Evolutionary conservation across 306 rosid species (phyloP).

Genomic region (Cyamopsis tetragonoloba): DNA sequence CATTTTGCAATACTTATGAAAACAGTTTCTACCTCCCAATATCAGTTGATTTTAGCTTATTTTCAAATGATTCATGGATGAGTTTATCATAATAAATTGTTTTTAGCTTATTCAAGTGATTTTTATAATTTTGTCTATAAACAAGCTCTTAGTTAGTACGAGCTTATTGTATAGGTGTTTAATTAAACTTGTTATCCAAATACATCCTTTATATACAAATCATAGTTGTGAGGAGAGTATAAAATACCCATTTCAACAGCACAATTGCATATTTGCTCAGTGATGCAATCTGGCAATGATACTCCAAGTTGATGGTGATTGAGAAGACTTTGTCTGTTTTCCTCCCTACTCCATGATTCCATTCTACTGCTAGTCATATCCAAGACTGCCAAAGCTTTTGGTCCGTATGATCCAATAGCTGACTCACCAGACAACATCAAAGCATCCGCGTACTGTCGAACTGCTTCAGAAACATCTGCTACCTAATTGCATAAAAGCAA

Average conservation of each 20-base stretch:
- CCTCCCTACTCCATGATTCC: slow-evolving; percentile 72
- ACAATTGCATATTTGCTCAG: slow-evolving; percentile 80
- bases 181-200: too few relatives aligned
- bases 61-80: too few relatives aligned
- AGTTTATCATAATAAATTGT: too few relatives aligned
- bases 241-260: slow-evolving; percentile 74
- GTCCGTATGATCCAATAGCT: slow-evolving; percentile 74
- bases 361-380: slow-evolving; percentile 70
- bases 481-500: slow-evolving; percentile 49
- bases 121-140: too few relatives aligned
- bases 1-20: too few relatives aligned
- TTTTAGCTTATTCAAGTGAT: too few relatives aligned
- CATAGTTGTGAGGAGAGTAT: neutral
- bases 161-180: too few relatives aligned
- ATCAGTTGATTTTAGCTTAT: too few relatives aligned
- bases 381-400: slow-evolving; percentile 74
- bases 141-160: too few relatives aligned
- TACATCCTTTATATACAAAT: too few relatives aligned
- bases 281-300: slow-evolving; percentile 62
- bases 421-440: slow-evolving; percentile 91
- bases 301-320: slow-evolving; percentile 53
- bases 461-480: slow-evolving; percentile 93
- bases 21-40: too few relatives aligned
- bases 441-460: slow-evolving; percentile 80
- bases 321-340: slow-evolving; percentile 49